Base-by-base conservation (phyloP, 2,329 filamentous ascomycete genomes). In the Aspergillus sp. region DNA sequence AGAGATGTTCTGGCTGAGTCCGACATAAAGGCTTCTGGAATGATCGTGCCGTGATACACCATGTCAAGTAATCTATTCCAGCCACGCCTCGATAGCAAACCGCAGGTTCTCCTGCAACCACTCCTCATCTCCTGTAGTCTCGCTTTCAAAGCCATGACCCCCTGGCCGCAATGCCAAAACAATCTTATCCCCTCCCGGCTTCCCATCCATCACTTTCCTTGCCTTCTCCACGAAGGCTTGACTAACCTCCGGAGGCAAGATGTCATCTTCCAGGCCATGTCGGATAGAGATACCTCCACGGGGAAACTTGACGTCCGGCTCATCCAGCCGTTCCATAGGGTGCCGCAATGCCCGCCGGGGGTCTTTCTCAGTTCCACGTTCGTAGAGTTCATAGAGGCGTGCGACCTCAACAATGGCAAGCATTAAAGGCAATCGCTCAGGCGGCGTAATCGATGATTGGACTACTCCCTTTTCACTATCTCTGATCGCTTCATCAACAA, bases 101-200 rank as follows among this genome's bases (percentile, higher is more conserved):
- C 63, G 56, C 41, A 75, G 50, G 9, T 67, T 65, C 32, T 74
- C 65, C 58, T 65, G 61, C 54, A 76, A 43, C 74, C 74, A 76
- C 17, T 28, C 57, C 36, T 72, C 70, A 25, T 70, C 63, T 12
- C 70, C 59, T 7, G 58, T 58, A 17, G 59, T 49, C 2, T 60
- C 55, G 2, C 12, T 19, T 62, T 78, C 76, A 67, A 78, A 78
- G 2, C 75, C 76, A 69, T 79, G 77, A 5, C 70, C 71, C 1
- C 75, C 76, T 12, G 72, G 68, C n/a, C 61, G 61, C 19, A 72
- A 32, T 10, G 64, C 62, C 19, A 77, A 36, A 39, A 65, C 41
- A 39, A 78, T 52, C 17, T 63, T 65, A 32, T 69, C 69, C 1
- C 63, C 59, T 1, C 67, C 67, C 21, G 67, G 57, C 7, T 63